Conservation (phyloP, 352 stramenopile genomes). For the Phytopythium vexans region DNA sequence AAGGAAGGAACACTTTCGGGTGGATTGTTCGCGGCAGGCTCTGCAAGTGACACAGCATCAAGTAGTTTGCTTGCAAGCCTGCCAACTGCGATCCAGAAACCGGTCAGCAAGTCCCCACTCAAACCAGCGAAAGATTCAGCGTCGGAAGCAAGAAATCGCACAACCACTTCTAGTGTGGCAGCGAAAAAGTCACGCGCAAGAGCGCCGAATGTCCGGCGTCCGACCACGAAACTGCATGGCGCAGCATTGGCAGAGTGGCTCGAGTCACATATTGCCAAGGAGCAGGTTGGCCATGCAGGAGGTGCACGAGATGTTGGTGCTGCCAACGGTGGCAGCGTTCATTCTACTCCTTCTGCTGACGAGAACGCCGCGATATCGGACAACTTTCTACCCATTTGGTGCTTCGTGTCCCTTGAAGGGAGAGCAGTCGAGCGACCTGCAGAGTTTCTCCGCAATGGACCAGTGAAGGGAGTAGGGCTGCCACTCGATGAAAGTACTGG, state of each 20-base stretch:
- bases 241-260: constrained; percentile 43
- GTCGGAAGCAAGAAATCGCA: background rate
- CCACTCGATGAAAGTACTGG: constrained; percentile 57
- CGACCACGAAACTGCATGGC: constrained; percentile 10
- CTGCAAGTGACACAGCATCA: too few relatives aligned
- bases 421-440: constrained; percentile 14
- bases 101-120: too few relatives aligned
- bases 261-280: constrained; percentile 33
- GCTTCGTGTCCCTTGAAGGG: constrained; percentile 60
- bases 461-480: constrained; percentile 63
- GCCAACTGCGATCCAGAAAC: too few relatives aligned
- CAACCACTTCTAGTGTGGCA: background rate
- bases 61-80: too few relatives aligned
- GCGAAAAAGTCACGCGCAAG: background rate
- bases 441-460: constrained; percentile 22
- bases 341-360: background rate
- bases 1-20: constrained; percentile 11
- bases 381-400: constrained; percentile 71
- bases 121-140: background rate
- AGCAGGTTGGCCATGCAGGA: constrained; percentile 41
- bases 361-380: constrained; percentile 12
- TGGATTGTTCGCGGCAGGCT: too few relatives aligned
- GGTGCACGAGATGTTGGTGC: constrained; percentile 10
- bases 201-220: too few relatives aligned
- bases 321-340: background rate